phyloP scores from a whole-genome alignment of 2,329 filamentous ascomycete genomes.

The Hypoxylon sp. region DNA sequence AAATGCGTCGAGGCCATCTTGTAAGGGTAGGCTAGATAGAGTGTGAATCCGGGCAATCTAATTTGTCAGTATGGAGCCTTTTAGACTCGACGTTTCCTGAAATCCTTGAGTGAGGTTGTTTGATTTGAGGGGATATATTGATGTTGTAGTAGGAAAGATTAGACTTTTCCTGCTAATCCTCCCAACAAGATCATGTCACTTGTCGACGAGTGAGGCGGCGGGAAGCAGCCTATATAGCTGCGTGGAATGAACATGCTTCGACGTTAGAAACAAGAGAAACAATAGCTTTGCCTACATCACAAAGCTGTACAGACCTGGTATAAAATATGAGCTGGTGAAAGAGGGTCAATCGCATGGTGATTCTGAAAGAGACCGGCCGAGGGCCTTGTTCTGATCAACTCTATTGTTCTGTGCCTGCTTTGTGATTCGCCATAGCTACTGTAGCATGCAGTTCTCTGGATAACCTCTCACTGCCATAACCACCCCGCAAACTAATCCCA shows the following conservation, averaged over 20 bases:
- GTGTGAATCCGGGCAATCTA: background rate
- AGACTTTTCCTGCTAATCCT: too few species aligned
- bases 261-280: background rate
- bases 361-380: background rate
- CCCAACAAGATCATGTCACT: too few species aligned
- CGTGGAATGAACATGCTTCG: background rate
- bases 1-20: slow-evolving; percentile 16
- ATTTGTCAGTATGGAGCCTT: background rate
- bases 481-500: slow-evolving; percentile 6
- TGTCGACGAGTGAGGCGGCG: too few species aligned
- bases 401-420: slow-evolving; percentile 31
- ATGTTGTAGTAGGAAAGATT: too few species aligned
- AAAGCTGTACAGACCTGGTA: background rate
- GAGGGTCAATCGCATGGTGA: background rate
- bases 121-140: too few species aligned
- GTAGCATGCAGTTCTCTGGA: slow-evolving; percentile 3
- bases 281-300: slow-evolving; percentile 5
- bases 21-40: background rate
- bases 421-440: slow-evolving; percentile 22
- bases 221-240: background rate
- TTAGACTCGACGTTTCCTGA: too few species aligned
- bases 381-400: slow-evolving; percentile 18
- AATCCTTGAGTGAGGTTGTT: too few species aligned
- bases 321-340: background rate
- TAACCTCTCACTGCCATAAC: slow-evolving; percentile 4